These are phyloP conservation scores for Arbutus unedo DNA, from an alignment of 148 eudicot genomes.

Conservation along the genomic window DNA sequence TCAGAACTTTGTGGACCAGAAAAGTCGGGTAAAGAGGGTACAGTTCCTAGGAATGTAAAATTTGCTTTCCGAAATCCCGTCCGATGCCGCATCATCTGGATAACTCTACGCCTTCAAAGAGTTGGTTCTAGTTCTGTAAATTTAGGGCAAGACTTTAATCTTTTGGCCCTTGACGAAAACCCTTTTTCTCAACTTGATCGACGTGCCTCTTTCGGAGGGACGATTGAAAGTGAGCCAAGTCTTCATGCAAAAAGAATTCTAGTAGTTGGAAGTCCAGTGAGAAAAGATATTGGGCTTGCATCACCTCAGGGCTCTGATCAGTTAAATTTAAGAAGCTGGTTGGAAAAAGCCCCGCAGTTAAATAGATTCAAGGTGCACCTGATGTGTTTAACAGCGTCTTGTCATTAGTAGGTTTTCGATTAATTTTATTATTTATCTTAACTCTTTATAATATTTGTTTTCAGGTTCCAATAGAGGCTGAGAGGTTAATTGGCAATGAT, in stretches of 20 bases:
- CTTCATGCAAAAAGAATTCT: conserved; percentile 84
- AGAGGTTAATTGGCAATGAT: conserved; percentile 69
- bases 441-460: conserved; percentile 7
- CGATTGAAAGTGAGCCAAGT: conserved; percentile 60
- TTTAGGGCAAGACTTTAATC: conserved; percentile 60
- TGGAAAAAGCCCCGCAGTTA: conserved; percentile 66
- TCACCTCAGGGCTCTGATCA: conserved; percentile 60
- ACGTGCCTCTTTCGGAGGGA: conserved; percentile 79
- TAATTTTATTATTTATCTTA: not conserved
- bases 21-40: conserved; percentile 29
- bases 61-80: conserved; percentile 74
- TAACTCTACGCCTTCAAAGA: conserved; percentile 65
- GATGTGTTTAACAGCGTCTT: conserved; percentile 16
- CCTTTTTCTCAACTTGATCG: conserved; percentile 64
- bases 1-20: conserved; percentile 83
- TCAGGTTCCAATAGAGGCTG: conserved; percentile 88
- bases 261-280: conserved; percentile 59
- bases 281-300: conserved; percentile 46
- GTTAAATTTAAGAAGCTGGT: conserved; percentile 66
- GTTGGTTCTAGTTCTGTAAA: conserved; percentile 72
- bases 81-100: conserved; percentile 87
- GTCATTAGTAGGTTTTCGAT: not conserved
- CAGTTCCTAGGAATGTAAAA: conserved; percentile 64
- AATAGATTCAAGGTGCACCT: conserved; percentile 77
- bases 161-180: conserved; percentile 82